Percentiles rank a stretch among this genome's conserved stretches.
Evolutionary conservation across 345 rosid genomes (phyloP).

Genomic region (Eucalyptus dawsonii): DNA sequence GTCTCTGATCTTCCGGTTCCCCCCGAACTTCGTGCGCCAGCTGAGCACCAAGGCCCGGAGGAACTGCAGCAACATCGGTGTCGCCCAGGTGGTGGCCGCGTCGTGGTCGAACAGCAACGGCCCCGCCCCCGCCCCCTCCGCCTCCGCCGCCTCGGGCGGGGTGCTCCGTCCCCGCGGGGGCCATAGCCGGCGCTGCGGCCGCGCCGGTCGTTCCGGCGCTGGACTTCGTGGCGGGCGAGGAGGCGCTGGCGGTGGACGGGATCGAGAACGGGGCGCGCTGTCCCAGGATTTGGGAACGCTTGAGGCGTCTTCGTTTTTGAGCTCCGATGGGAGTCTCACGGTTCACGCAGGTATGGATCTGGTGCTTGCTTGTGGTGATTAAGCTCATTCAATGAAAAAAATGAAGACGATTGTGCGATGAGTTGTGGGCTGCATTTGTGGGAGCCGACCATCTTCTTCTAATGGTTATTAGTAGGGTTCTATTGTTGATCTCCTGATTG

Average conservation of each 20-base stretch:
- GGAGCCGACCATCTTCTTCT: not conserved
- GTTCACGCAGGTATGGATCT: slow-evolving; percentile 77
- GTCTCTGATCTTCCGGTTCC: slow-evolving; percentile 70
- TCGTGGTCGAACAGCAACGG: slow-evolving; percentile 63
- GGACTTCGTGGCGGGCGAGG: slow-evolving; percentile 15
- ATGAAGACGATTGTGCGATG: not conserved
- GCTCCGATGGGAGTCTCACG: slow-evolving; percentile 79
- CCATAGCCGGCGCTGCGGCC: slow-evolving; percentile 26
- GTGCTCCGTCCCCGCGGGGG: slow-evolving; percentile 20
- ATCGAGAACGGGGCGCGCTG: slow-evolving; percentile 39
- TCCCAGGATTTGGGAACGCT: slow-evolving; percentile 17
- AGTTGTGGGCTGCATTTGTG: not conserved
- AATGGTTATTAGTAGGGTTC: not conserved
- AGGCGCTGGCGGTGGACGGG: slow-evolving; percentile 28
- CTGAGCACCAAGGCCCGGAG: slow-evolving; percentile 91
- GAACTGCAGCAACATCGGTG: slow-evolving; percentile 99
- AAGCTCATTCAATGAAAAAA: not conserved
- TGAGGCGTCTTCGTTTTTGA: slow-evolving; percentile 54
- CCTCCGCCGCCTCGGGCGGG: slow-evolving; percentile 46
- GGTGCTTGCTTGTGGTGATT: not conserved
- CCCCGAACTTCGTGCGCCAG: slow-evolving; percentile 97
- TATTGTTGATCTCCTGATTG: not conserved
- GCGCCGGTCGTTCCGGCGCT: slow-evolving; percentile 18
- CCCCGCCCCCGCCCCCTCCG: slow-evolving; percentile 19
- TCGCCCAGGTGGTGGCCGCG: slow-evolving; percentile 96